Base-by-base conservation (phyloP, 805 yeast genomes). In the Lipomyces spencermartinsiae region DNA sequence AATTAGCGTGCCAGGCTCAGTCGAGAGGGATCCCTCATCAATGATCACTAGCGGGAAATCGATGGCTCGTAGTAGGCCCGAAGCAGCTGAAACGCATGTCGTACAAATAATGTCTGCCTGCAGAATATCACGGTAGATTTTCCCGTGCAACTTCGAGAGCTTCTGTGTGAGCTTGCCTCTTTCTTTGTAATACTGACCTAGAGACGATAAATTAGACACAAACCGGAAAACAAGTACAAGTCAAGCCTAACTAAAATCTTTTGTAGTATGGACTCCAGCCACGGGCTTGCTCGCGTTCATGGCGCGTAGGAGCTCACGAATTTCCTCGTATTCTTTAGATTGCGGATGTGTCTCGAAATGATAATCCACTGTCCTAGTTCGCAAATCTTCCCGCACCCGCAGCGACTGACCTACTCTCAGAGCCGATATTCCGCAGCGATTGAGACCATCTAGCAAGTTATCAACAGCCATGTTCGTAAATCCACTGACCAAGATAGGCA, bases 1-100 rank as follows among this genome's bases (percentile, higher is more conserved):
- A 73, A 93, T 93, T 25, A 94, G 85, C 0, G 96, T 90, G 9
- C 97, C 91, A 49, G 93, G 77, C 76, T 94, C 98, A 56, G 94
- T 93, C 86, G 97, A 90, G 78, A 94, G 98, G 74, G 97, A 95
- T 1, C 98, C 98, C 78, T 94, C 98, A 81, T 94, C 98, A 69
- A 94, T 89, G 60, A 94, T 88, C 1, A 94, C 98, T 4, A 96
- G 91, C 61, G 90, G 96, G 76, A 94, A 94, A 91, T 88, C 76
- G 93, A 80, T 56, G 87, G 84, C 0, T 37, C 43, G 43, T 1
- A 37, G 92, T 87, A 49, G 94, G 82, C 68, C 92, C 87, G 70
- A 90, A 93, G 80, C 92, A 97, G 0, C 98, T 97, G 6, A 97
- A 87, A 37, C 97, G 98, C 0, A 81, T 0, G 98, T 94, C 0